Evolutionary conservation across 352 stramenopile species (phyloP).

Genomic region (Bremia lactucae): DNA sequence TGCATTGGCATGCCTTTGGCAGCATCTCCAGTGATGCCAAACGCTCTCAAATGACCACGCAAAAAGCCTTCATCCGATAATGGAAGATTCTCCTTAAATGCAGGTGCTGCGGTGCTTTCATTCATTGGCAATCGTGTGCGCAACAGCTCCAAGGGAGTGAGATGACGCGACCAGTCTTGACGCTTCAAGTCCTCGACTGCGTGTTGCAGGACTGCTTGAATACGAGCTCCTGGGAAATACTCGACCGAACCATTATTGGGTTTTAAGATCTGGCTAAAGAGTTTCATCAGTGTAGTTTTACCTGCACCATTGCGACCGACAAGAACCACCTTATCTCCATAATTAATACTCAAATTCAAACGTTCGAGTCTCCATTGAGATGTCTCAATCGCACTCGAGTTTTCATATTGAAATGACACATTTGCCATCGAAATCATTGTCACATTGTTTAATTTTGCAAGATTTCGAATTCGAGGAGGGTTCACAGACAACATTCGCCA

Average conservation of each 20-base stretch:
- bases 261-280: slow-evolving; percentile 79
- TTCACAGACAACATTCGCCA: slow-evolving; percentile 34
- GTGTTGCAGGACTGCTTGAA: slow-evolving; percentile 51
- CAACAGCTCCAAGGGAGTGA: slow-evolving; percentile 39
- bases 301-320: slow-evolving; percentile 79
- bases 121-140: slow-evolving; percentile 25
- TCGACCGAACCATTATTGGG: slow-evolving; percentile 32
- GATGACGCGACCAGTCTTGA: slow-evolving; percentile 21
- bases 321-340: slow-evolving; percentile 74
- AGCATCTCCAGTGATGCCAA: slow-evolving; percentile 31
- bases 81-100: background rate
- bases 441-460: slow-evolving; percentile 33
- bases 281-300: slow-evolving; percentile 91
- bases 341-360: slow-evolving; percentile 60
- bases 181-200: slow-evolving; percentile 53
- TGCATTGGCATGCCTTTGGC: slow-evolving; percentile 26
- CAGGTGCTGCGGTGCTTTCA: slow-evolving; percentile 6
- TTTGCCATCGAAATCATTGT: slow-evolving; percentile 50
- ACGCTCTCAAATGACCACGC: slow-evolving; percentile 35
- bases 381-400: slow-evolving; percentile 33
- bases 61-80: slow-evolving; percentile 5
- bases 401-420: slow-evolving; percentile 34
- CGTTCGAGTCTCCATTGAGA: slow-evolving; percentile 62
- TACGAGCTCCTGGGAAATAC: slow-evolving; percentile 27
- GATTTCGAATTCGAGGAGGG: slow-evolving; percentile 46